These are phyloP conservation scores for Fraxinus excelsior DNA, from an alignment of 257 asterid species.

Conservation along the genomic window DNA sequence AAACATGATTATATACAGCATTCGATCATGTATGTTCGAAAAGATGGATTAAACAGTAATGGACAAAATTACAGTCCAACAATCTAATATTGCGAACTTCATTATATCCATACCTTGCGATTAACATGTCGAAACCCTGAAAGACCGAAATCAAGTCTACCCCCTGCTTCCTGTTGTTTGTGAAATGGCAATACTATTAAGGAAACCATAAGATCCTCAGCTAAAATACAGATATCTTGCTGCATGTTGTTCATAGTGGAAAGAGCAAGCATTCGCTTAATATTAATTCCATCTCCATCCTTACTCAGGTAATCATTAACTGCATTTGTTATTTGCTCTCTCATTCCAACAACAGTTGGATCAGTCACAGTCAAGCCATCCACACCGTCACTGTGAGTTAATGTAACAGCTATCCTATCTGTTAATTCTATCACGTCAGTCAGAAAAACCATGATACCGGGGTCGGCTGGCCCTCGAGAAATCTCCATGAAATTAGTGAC, in stretches of 20 bases:
- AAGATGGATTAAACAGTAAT: not conserved
- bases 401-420: conserved; percentile 70
- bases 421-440: conserved; percentile 86
- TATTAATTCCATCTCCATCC: conserved; percentile 56
- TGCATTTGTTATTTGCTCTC: conserved; percentile 48
- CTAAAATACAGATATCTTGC: conserved; percentile 78
- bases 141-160: conserved; percentile 63
- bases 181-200: conserved; percentile 81
- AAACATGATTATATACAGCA: not conserved
- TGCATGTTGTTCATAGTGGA: conserved; percentile 73
- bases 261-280: conserved; percentile 70
- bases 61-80: not conserved
- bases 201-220: conserved; percentile 69
- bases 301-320: conserved; percentile 44
- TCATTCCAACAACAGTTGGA: conserved; percentile 59
- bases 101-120: conserved; percentile 59
- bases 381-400: conserved; percentile 47
- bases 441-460: conserved; percentile 66
- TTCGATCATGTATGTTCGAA: too few species aligned
- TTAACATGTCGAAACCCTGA: conserved; percentile 80
- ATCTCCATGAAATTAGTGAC: conserved; percentile 69
- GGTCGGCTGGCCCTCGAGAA: conserved; percentile 65
- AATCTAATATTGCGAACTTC: not conserved
- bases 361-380: conserved; percentile 68
- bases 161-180: conserved; percentile 70